Base-by-base conservation (phyloP, 208 protist species). In the Crithidia acanthocephali region DNA sequence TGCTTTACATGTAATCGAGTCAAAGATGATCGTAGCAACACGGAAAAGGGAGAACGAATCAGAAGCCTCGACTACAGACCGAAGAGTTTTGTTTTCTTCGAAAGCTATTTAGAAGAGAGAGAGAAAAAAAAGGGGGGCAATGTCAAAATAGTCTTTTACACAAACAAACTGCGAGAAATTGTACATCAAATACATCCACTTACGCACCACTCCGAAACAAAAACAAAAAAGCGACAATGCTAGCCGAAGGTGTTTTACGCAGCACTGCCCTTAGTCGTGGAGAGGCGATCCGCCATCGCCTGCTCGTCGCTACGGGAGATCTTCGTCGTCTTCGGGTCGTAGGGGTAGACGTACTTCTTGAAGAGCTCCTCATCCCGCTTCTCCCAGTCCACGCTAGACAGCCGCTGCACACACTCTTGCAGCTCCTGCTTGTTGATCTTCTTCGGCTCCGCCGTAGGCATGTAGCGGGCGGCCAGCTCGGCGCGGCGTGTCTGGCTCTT, bases 281-380 rank as follows among this genome's bases (percentile, higher is more conserved):
- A 93, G 15, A 95, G 82, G 42, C 90, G 87, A 33, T 87, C 79
- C 47, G 87, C 90, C 85, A 92, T 92, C 25, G 78, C 86, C 42
- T 86, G 73, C 64, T 88, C 76, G 13, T 90, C 79, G 5, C 62
- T 52, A 25, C 50, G 76, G 11, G 79, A 84, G n/a, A 95, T 93
- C 42, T 70, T 92, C 4, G 66, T 74, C 35, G 58, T 78, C 79
- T 87, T 90, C 3, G 87, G 88, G 66, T 93, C 91, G 69, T 91
- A 81, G n/a, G 87, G 87, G 48, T 92, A 93, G 27, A 95, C 87
- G 62, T 92, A 80, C 83, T 95, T 95, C 61, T 93, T 75, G 65
- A 94, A 95, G 22, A 95, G 80, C 71, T 89, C 84, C 76, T 94
- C 84, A 52, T 95, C 91, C 4, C 81, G 72, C 75, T 88, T 89